Conservation (phyloP, 768 basidiomycete species). For the Paxillus rubicundulus region DNA sequence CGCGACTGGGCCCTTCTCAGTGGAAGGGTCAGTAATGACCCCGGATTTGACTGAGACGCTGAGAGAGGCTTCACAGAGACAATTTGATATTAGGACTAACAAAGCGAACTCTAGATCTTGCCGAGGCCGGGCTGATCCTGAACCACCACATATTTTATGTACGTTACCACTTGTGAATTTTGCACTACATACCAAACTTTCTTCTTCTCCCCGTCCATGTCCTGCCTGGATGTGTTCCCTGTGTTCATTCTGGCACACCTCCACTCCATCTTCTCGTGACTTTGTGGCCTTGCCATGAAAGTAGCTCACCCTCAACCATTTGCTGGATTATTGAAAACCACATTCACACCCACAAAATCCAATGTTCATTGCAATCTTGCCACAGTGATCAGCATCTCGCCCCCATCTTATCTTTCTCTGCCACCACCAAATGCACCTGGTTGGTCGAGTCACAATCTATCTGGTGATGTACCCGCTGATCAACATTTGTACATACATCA, state of each 20-base stretch:
- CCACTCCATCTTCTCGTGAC: conserved; percentile 6
- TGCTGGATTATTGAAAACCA: conserved; percentile 5
- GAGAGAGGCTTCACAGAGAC: too few relatives aligned
- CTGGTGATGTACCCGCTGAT: neutral
- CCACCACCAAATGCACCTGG: conserved; percentile 4
- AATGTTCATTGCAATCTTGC: conserved; percentile 8
- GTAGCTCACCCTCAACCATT: neutral
- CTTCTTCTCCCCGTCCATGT: neutral
- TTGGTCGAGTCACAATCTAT: neutral
- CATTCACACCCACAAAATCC: neutral
- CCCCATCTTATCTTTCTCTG: conserved; percentile 12
- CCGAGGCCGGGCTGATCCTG: neutral
- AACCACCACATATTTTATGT: conserved; percentile 11
- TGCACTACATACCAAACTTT: neutral
- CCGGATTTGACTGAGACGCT: too few relatives aligned
- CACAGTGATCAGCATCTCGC: conserved; percentile 7
- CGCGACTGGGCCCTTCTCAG: too few relatives aligned
- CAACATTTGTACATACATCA: neutral
- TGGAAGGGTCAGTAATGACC: too few relatives aligned
- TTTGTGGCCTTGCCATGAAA: conserved; percentile 10
- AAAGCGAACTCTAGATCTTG: too few relatives aligned
- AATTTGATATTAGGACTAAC: too few relatives aligned
- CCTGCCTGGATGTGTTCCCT: neutral
- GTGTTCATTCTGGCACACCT: conserved; percentile 2
- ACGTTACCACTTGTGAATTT: neutral